Evolutionary conservation across 352 stramenopile species (phyloP).

Genomic region (Phytophthora megakarya): DNA sequence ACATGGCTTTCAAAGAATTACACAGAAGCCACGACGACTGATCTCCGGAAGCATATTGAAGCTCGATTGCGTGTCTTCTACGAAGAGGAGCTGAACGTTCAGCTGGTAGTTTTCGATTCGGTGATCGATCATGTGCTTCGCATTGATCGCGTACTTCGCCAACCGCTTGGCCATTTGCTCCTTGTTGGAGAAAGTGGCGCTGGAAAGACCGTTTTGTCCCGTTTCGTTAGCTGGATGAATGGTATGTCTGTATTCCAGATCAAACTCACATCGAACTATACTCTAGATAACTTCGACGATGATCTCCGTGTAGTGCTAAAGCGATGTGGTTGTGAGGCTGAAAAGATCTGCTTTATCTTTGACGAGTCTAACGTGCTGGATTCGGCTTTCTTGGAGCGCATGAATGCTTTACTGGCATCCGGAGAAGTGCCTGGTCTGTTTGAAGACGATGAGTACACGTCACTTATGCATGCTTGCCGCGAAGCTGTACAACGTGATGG

Average conservation of each 20-base stretch:
- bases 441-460: conserved; percentile 98
- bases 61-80: conserved; percentile 98
- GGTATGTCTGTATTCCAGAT: conserved; percentile 99
- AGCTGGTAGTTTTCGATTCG: conserved; percentile 99
- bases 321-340: conserved; percentile 96
- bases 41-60: conserved; percentile 97
- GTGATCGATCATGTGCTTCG: conserved; percentile 99
- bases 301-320: conserved; percentile 98
- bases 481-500: conserved; percentile 94
- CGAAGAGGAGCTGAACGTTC: conserved; percentile 99
- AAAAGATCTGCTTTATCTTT: conserved; percentile 99
- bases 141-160: conserved; percentile 97
- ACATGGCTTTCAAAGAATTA: conserved; percentile 99
- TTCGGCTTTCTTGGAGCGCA: conserved; percentile 99
- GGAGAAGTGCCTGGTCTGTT: conserved; percentile 99
- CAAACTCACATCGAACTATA: conserved; percentile 99
- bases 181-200: conserved; percentile 98
- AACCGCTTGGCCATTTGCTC: conserved; percentile 98
- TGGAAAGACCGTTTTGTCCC: conserved; percentile 99
- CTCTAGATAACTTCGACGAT: conserved; percentile 99
- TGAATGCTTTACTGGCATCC: conserved; percentile 99
- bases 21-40: conserved; percentile 89
- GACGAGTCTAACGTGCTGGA: conserved; percentile 99
- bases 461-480: conserved; percentile 95
- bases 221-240: conserved; percentile 99